Evolutionary conservation across 306 rosid genomes (phyloP).

Genomic region (Calophaca sinica): DNA sequence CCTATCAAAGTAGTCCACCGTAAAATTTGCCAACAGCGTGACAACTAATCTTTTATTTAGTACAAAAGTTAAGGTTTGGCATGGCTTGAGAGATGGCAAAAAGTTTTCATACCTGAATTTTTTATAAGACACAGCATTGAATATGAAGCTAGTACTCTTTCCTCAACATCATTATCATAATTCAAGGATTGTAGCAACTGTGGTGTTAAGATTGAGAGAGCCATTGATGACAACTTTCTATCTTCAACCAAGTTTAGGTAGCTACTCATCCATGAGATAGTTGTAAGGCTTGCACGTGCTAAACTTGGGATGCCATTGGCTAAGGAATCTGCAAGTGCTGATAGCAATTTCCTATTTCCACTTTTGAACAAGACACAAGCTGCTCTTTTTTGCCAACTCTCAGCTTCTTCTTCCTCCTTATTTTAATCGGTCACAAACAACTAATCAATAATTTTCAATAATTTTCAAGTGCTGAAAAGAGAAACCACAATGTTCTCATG

Average conservation of each 20-base stretch:
- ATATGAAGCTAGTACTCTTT: constrained; percentile 82
- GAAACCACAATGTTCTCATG: background rate
- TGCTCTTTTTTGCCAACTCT: constrained; percentile 73
- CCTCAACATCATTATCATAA: constrained; percentile 70
- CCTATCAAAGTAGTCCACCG: no score
- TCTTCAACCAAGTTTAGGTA: constrained; percentile 58
- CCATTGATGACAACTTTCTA: constrained; percentile 51
- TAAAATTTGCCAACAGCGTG: background rate
- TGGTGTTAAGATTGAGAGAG: constrained; percentile 64
- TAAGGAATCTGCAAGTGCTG: constrained; percentile 68
- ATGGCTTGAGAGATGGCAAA: background rate
- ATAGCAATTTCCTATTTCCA: constrained; percentile 64
- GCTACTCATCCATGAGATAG: constrained; percentile 77
- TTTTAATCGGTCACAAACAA: constrained; percentile 45
- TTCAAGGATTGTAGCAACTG: constrained; percentile 60
- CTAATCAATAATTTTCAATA: constrained; percentile 30
- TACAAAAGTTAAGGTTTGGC: constrained; percentile 32
- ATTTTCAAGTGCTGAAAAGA: constrained; percentile 12
- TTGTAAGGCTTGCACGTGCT: constrained; percentile 73
- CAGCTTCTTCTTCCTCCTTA: constrained; percentile 63
- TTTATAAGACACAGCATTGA: constrained; percentile 63
- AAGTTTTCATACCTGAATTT: constrained; percentile 59
- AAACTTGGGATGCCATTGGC: constrained; percentile 64
- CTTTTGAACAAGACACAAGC: constrained; percentile 61
- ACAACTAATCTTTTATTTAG: constrained; percentile 13